Percentiles rank a stretch among this genome's conserved stretches.
Evolutionary conservation across 345 rosid genomes (phyloP).

Genomic region (Eucalyptus regnans): DNA sequence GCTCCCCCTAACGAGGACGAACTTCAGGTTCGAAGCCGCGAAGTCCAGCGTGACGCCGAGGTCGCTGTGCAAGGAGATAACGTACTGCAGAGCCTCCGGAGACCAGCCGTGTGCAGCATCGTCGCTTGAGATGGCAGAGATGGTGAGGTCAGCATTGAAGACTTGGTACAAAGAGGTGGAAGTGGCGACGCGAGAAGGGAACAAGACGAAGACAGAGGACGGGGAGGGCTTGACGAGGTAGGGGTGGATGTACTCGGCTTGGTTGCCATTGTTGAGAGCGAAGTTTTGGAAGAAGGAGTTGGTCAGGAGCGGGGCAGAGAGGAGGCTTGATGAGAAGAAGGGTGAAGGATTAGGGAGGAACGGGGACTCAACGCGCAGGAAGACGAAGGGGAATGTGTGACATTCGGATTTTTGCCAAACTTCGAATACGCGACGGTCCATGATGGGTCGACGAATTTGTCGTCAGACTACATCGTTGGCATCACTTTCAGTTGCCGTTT

Average conservation of each 20-base stretch:
- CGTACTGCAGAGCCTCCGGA: neutral
- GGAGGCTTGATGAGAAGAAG: constrained; percentile 57
- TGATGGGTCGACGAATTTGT: too few species aligned
- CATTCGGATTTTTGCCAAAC: too few species aligned
- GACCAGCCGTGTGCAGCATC: neutral
- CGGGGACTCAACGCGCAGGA: neutral
- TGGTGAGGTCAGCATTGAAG: constrained; percentile 50
- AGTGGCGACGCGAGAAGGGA: constrained; percentile 50
- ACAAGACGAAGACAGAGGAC: constrained; percentile 54
- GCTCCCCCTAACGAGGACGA: constrained; percentile 74
- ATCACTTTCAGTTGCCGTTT: too few species aligned
- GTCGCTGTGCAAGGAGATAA: constrained; percentile 54
- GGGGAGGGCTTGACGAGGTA: constrained; percentile 60
- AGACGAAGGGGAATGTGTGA: too few species aligned
- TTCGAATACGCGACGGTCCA: too few species aligned
- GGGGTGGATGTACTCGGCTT: constrained; percentile 84
- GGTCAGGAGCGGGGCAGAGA: constrained; percentile 61
- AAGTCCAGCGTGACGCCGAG: constrained; percentile 66
- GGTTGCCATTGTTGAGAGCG: constrained; percentile 70
- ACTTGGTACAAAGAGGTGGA: constrained; percentile 53
- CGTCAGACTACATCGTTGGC: too few species aligned
- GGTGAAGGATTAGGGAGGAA: constrained; percentile 72
- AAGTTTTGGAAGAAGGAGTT: constrained; percentile 91
- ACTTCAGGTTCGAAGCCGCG: constrained; percentile 51
- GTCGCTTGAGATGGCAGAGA: constrained; percentile 26